Base-by-base conservation (phyloP, 2,329 filamentous ascomycete genomes). In the Neopestalotiopsis rosae region DNA sequence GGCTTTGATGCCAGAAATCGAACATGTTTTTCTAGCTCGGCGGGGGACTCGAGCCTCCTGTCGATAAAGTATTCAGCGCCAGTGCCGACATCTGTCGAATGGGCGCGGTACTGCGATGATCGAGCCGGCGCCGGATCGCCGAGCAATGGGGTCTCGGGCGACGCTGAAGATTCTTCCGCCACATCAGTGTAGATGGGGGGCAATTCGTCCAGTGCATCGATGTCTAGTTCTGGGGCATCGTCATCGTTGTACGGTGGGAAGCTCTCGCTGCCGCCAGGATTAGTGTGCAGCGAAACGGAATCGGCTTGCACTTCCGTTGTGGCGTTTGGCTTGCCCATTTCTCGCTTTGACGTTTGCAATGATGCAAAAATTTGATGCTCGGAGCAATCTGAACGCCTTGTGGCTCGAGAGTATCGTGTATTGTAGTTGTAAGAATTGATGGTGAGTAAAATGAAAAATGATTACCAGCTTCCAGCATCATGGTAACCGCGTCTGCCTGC, bases 21-120 rank as follows among this genome's bases (percentile, higher is more conserved):
- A 70, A 90, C 78, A 71, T 87, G 82, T 13, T 75, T 69, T 68
- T 85, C 79, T 24, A 90, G 81, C 3, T 74, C 71, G 3, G 80
- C 78, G 58, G 87, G 83, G 7, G 76, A 74, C 71, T 87, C 86
- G 42, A 89, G 81, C 20, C 79, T 79, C 32, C 72, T 73, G 70
- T 85, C 79, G 66, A 89, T 75, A 75, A 84, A 87, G 73, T 77
- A 82, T 62, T 82, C 79, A 30, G 75, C 74, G 24, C 79, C 81
- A 30, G 74, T 79, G 62, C 74, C 76, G 56, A 70, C 68, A 38
- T 83, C 80, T 32, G 75, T 75, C 1, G 70, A 64, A 56, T 74
- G 63, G 52, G 65, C 71, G 68, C 71, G 65, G 40, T 64, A 68
- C 57, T n/a, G 65, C n/a, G 32, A 59, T 38, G 30, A 58, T 13